Evolutionary conservation across 2,329 filamentous ascomycete genomes (phyloP).

Genomic region (Curvularia hawaiiensis): DNA sequence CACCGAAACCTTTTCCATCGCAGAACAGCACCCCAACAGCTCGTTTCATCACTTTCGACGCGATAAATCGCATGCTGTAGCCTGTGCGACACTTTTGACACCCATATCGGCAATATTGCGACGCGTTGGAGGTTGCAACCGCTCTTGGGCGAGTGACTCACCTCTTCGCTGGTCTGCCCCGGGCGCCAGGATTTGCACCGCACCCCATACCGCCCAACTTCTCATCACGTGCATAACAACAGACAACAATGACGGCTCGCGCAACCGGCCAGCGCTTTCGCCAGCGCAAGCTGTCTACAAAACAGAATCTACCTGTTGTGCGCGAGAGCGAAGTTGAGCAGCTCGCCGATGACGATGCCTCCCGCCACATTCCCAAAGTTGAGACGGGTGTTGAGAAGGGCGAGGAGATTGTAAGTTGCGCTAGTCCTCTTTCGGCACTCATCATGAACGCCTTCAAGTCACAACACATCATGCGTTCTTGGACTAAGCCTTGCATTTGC

Average conservation of each 20-base stretch:
- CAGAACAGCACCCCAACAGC: constrained; percentile 22
- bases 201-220: constrained; percentile 14
- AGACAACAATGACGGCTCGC: constrained; percentile 44
- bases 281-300: constrained; percentile 90
- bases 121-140: constrained; percentile 34
- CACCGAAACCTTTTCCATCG: constrained; percentile 24
- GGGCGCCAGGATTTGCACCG: constrained; percentile 30
- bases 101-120: constrained; percentile 38
- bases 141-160: constrained; percentile 24
- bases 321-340: constrained; percentile 90
- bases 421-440: constrained; percentile 39
- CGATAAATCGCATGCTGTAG: constrained; percentile 29
- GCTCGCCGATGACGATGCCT: constrained; percentile 80
- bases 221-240: constrained; percentile 37
- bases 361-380: constrained; percentile 81
- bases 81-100: constrained; percentile 35
- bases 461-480: not conserved
- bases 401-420: constrained; percentile 88
- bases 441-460: constrained; percentile 15
- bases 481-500: constrained; percentile 2
- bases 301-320: constrained; percentile 85
- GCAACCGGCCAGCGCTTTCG: constrained; percentile 65
- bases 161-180: constrained; percentile 18
- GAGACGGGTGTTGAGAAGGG: constrained; percentile 96
- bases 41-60: constrained; percentile 27